Base-by-base conservation (phyloP, 495 filamentous ascomycete genomes). In the Hypoxylon fragiforme region DNA sequence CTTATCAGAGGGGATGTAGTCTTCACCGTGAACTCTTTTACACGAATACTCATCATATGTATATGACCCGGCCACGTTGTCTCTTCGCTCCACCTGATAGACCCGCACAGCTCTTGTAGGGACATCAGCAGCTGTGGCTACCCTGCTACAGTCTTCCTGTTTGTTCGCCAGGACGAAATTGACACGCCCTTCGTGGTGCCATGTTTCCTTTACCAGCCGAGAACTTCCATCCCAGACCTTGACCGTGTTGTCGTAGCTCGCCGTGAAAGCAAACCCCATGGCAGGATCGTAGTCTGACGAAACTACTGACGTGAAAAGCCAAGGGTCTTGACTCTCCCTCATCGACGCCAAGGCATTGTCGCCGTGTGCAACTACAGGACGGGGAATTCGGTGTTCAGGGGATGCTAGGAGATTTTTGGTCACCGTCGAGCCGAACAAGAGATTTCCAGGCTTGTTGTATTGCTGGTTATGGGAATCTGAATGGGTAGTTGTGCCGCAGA, bases 371-470 rank as follows among this genome's bases (percentile, higher is more conserved):
- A 79, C 71, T 2, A 76, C 66, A 3, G 83, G 81, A 1, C 85
- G 77, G 13, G 70, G 70, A 8, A 86, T 76, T 15, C 82, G 78
- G 62, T 96, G 91, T 32, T 90, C 82, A 0, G 86, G 77, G 13
- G 90, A 75, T 35, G 91, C 88, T 36, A 71, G 68, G 11, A 96
- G 60, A 2, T 69, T 72, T 24, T 81, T 81, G 0, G 53, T 57
- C 2, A 60, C 61, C 3, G 82, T 66, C n/a, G 89, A 81, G 1
- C 91, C 91, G 12, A 92, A 63, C 3, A 91, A 53, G 3, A 96
- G 73, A 65, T 95, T 96, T 16, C 87, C 85, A 0, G 79, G 78
- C 38, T 86, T 80, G 60, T 96, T 96, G 69, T 96, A 96, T 44
- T 90, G 85, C 73, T 91, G 87, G 50, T 88, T 90, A 44, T 85